Evolutionary conservation across 106 monocot species (phyloP), one percentile per base, ranked within the genome.

Genomic region (Chionographis japonica): DNA sequence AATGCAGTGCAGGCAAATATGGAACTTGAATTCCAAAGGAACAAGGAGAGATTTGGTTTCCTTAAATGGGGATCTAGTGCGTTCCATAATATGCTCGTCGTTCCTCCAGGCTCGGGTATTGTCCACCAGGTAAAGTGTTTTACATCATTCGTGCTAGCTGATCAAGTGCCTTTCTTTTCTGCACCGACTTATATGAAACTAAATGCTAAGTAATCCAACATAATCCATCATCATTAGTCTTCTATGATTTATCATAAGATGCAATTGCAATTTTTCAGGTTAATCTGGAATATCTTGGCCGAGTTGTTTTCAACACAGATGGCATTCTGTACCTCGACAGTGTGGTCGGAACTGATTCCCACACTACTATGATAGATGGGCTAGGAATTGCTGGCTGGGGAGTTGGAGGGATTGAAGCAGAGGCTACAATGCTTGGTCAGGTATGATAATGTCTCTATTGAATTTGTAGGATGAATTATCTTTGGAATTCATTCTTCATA

Each of bases 281-380:
- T 41, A 97, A 97, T 78, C 76, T 97, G 42, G 95, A 97, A 77
- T 97, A 97, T 63, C 88, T 92, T 73, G 95, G 88, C 4, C 83
- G 92, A 55, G 95, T 97, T 76, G 91, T 97, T 40, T 92, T 97
- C 76, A 89, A 92, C 67, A 89, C 42, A 9, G 74, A 80, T 60
- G 89, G 86, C 10, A 52, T 97, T 36, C 72, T 97, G 14, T 92
- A 97, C 41, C 95, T 92, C 14, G 92, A 97, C 60, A 97, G 92
- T 68, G 95, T 92, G 42, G 91, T 92, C 73, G 95, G 95, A 36
- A 97, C 91, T 42, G 91, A 97, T 80, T 97, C 91, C 2, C 95
- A 97, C 69, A 97, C 91, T 5, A 97, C 91, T 68, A 97, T 97
- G 95, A 85, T 97, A 67, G 91, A 97, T 83, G 95, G 95, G 12